Evolutionary conservation across 169 alveolate genomes (phyloP).

Genomic region (Plasmodium chabaudi): DNA sequence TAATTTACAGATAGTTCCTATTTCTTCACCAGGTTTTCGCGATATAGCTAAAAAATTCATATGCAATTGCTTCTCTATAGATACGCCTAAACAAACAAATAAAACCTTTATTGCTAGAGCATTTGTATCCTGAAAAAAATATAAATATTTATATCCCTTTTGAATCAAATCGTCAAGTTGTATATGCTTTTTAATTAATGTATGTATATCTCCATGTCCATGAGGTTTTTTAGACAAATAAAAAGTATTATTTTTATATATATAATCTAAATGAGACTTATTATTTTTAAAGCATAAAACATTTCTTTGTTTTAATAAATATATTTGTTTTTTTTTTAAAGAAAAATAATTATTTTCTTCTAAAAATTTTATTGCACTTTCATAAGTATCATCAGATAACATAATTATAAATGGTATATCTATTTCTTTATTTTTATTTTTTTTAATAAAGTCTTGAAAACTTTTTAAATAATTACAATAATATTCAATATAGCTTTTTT

Average conservation of each 20-base stretch:
- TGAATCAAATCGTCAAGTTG: slow-evolving; percentile 84
- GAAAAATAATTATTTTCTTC: slow-evolving; percentile 88
- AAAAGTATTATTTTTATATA: slow-evolving; percentile 80
- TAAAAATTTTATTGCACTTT: slow-evolving; percentile 84
- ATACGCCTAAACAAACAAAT: slow-evolving; percentile 90
- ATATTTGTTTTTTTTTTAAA: slow-evolving; percentile 83
- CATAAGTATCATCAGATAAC: slow-evolving; percentile 95
- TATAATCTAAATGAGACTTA: slow-evolving; percentile 88
- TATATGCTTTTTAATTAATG: slow-evolving; percentile 86
- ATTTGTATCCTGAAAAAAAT: slow-evolving; percentile 93
- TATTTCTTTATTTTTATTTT: slow-evolving; percentile 71
- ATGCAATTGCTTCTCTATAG: slow-evolving; percentile 84
- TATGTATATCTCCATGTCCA: slow-evolving; percentile 95
- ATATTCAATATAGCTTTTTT: slow-evolving; percentile 86
- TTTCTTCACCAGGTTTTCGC: slow-evolving; percentile 93
- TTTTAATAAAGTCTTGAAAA: slow-evolving; percentile 84
- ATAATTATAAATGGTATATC: slow-evolving; percentile 89
- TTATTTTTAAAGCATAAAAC: slow-evolving; percentile 93
- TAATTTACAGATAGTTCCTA: slow-evolving; percentile 90
- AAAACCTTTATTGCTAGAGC: slow-evolving; percentile 90
- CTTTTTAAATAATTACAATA: slow-evolving; percentile 87
- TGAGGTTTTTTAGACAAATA: slow-evolving; percentile 92
- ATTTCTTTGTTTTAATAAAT: slow-evolving; percentile 90
- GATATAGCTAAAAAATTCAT: slow-evolving; percentile 91
- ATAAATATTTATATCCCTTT: slow-evolving; percentile 89